Evolutionary conservation across 768 basidiomycete species (phyloP), one percentile per base, ranked within the genome.

Genomic region (Boletus sp.): DNA sequence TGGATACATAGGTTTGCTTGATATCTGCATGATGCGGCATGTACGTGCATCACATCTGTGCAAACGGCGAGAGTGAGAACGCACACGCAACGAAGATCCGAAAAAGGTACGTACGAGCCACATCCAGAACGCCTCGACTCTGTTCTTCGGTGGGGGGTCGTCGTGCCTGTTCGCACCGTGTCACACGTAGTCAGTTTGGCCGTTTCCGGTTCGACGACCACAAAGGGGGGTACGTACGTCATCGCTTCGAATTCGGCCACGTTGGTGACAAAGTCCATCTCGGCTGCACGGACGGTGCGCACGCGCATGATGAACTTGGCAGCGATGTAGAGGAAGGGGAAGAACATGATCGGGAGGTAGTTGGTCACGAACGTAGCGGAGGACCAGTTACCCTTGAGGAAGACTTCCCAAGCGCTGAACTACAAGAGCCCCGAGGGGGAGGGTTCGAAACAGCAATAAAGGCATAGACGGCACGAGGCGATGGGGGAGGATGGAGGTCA

Each of bases 271-370:
- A 71, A 73, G 41, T 71, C 70, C 70, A 71, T 73, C n/a, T 67
- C 58, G 5, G 32, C 15, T 1, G 58, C 32, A 1, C 35, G 57
- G 18, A 67, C 14, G 3, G 42, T 0, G 3, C 47, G 57, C 1
- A 36, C 57, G 36, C 59, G 58, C 62, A 52, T 67, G 47, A 53
- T 1, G 9, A 62, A 4, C 44, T 61, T 72, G 45, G 64, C 62
- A 20, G 52, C 67, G 15, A 77, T 2, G 66, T 77, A 84, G 11
- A 84, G 59, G 41, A 80, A 40, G 15, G 80, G 80, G 74, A 83
- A 81, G 49, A 79, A 62, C 37, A 64, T 62, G 55, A 79, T 59
- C 11, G 78, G 75, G 32, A 77, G 40, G 55, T 80, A 79, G 65
- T 75, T 69, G 5, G 78, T 79, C 24, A 79, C 69, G 58, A 79